Base-by-base conservation (phyloP, 495 filamentous ascomycete genomes). In the Darksidea phi region DNA sequence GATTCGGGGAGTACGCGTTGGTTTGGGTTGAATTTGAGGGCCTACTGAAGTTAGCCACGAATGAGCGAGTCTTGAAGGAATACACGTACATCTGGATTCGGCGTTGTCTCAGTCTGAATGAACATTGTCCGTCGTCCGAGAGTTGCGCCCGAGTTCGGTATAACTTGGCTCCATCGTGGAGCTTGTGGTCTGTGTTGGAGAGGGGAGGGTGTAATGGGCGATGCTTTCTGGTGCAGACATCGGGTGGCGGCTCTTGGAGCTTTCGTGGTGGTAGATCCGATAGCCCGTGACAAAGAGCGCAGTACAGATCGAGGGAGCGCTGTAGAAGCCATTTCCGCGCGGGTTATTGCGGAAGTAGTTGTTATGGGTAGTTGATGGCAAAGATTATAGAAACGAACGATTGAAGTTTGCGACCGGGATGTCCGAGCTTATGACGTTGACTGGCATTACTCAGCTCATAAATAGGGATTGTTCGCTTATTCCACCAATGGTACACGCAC, bases 61-160 rank as follows among this genome's bases (percentile, higher is more conserved):
- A 15, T 36, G 12, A 26, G 6, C 13, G 15, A 7, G 13, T 10
- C 10, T n/a, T 12, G 24, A 15, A 20, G 20, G 25, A 62, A 34
- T 10, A 42, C 74, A 51, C 80, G 71, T 74, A 86, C 93, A 78
- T 96, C 89, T 1, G 84, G 78, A 74, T 97, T 97, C 13, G 94
- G 95, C 8, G 95, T 98, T 48, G 78, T 82, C 58, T 96, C 94
- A 1, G 94, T 98, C 77, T 97, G 94, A 64, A 98, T 98, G 78
- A 97, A 98, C 71, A 97, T 93, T 12, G 86, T 90, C 36, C 94
- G 88, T 17, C 67, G 53, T 15, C 57, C 53, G 50, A 49, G 17
- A 48, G 57, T 8, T 26, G 50, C 23, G 37, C 6, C 43, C 21
- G 61, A 25, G 11, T 21, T 24, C 20, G 53, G 18, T 15, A 59